Base-by-base conservation (phyloP, 192 early-diverging fungal genomes). In the Entomortierella beljakovae region DNA sequence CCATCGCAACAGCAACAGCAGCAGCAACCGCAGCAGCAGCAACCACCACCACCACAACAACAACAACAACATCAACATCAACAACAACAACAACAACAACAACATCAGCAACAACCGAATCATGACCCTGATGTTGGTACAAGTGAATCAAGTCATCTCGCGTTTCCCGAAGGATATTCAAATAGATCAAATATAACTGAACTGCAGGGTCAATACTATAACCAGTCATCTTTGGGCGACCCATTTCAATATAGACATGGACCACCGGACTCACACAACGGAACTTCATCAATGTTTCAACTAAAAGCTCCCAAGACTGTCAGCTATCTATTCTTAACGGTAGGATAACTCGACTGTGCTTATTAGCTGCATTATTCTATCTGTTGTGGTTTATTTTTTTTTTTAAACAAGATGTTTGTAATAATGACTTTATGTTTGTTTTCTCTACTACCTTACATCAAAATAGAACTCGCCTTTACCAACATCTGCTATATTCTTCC, bases 401-500 rank as follows among this genome's bases (percentile, higher is more conserved):
- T n/a, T n/a, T n/a, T n/a, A n/a, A n/a, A n/a, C n/a, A n/a, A n/a
- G n/a, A n/a, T n/a, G n/a, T n/a, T n/a, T n/a, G n/a, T 38, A 38
- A 38, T 8, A 38, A 38, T 38, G 37, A 38, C 6, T 58, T 42
- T 20, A 55, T 53, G 1, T 29, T 15, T 56, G 20, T 34, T 8
- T 11, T 64, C 42, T 33, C 11, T 38, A 37, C 40, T 25, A 13
- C 32, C 3, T 58, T 3, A 31, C 15, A 25, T 50, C n/a, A n/a
- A n/a, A n/a, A 5, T 53, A 92, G 86, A 92, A 89, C 70, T 81
- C 85, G 42, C 93, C 97, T 0, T 81, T 97, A 38, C 91, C 91
- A 0, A 81, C 92, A 13, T 79, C 87, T 0, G 87, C 91, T 15
- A 91, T 98, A 25, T 96, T 99, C 67, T 97, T 97, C 80, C 95